These are phyloP conservation scores for Euphorbia schlechtendalii DNA, from an alignment of 441 rosid species.

Conservation along the genomic window DNA sequence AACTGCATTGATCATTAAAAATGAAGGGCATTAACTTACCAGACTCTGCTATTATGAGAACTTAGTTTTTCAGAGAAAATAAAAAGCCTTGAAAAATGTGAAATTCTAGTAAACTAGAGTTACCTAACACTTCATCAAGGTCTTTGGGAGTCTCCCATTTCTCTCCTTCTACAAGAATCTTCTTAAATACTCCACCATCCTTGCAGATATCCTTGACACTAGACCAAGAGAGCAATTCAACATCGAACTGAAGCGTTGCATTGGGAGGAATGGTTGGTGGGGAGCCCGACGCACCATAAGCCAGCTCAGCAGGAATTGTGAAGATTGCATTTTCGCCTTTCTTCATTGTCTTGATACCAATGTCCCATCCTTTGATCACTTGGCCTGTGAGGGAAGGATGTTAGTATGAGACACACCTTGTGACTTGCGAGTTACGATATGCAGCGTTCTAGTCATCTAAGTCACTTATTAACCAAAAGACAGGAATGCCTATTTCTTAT, in stretches of 20 bases:
- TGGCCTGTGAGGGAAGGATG: conserved; percentile 40
- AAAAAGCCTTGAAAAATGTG: neutral
- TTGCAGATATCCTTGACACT: conserved; percentile 87
- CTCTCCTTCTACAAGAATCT: conserved; percentile 59
- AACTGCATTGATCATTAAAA: conserved; percentile 36
- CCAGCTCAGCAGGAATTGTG: conserved; percentile 77
- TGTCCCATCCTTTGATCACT: conserved; percentile 96
- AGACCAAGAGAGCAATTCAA: conserved; percentile 74
- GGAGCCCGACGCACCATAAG: conserved; percentile 83
- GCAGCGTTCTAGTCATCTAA: neutral
- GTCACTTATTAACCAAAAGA: neutral
- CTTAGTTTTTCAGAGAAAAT: neutral
- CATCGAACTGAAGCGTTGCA: conserved; percentile 79
- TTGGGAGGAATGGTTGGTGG: conserved; percentile 75
- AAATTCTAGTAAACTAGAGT: neutral
- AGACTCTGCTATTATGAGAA: no score
- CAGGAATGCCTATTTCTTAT: neutral
- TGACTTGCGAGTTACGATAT: neutral
- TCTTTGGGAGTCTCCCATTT: conserved; percentile 86
- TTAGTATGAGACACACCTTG: neutral
- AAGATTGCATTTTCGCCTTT: conserved; percentile 81
- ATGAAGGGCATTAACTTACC: no score
- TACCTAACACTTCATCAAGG: conserved; percentile 79
- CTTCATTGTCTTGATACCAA: conserved; percentile 90
- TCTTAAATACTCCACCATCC: conserved; percentile 87